These are phyloP conservation scores for Fremontodendron californicum DNA, from an alignment of 345 rosid species.

Conservation along the genomic window DNA sequence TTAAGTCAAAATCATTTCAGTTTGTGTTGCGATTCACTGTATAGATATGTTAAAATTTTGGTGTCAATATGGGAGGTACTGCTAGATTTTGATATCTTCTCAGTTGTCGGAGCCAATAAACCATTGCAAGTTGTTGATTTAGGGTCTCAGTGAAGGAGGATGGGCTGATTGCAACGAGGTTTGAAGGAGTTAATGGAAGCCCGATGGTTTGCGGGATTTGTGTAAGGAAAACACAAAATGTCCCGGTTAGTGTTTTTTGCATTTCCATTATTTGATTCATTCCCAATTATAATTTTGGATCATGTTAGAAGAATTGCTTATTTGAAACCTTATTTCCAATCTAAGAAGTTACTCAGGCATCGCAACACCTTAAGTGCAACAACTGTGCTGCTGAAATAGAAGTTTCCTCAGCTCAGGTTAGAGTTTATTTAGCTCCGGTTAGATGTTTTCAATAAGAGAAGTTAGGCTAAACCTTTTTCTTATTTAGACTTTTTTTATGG, in stretches of 20 bases:
- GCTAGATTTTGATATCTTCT: slow-evolving; percentile 78
- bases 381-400: slow-evolving; percentile 68
- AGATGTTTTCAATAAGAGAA: slow-evolving; percentile 7
- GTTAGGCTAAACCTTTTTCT: slow-evolving; percentile 15
- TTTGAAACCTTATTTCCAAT: slow-evolving; percentile 6
- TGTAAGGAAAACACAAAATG: slow-evolving; percentile 63
- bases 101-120: slow-evolving; percentile 64
- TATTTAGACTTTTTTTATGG: slow-evolving; percentile 22
- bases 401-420: slow-evolving; percentile 70
- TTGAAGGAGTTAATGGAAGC: slow-evolving; percentile 67
- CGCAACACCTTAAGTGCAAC: slow-evolving; percentile 59
- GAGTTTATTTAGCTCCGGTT: slow-evolving; percentile 3
- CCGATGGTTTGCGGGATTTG: slow-evolving; percentile 78
- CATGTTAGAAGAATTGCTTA: slow-evolving; percentile 7
- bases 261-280: slow-evolving; percentile 3
- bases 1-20: neutral
- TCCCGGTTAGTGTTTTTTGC: slow-evolving; percentile 39
- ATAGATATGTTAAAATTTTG: slow-evolving; percentile 13
- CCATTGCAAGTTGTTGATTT: slow-evolving; percentile 68
- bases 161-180: slow-evolving; percentile 46
- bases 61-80: slow-evolving; percentile 54
- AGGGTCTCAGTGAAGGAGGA: slow-evolving; percentile 66
- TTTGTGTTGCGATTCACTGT: neutral
- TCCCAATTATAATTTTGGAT: too few relatives aligned
- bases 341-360: slow-evolving; percentile 38